Evolutionary conservation across 169 alveolate genomes (phyloP).

Genomic region (Theileria sp.): DNA sequence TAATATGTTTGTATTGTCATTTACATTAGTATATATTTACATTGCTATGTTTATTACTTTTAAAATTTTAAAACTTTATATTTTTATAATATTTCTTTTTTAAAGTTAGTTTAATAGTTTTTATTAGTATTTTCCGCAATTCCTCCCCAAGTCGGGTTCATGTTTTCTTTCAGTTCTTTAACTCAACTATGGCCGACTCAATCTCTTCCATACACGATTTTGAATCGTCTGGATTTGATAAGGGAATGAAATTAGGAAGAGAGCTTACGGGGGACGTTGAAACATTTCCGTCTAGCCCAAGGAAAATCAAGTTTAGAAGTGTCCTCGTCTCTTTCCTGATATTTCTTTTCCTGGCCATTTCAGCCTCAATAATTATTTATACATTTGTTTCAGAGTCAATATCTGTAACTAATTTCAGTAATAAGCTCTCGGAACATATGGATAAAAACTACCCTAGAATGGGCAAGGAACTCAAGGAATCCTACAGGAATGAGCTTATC

Average conservation of each 20-base stretch:
- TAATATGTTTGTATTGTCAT: constrained; percentile 8
- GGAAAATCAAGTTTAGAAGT: neutral
- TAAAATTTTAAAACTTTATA: too few relatives aligned
- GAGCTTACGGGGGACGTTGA: neutral
- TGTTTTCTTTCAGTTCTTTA: neutral
- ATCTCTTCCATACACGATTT: constrained; percentile 6
- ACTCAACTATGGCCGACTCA: neutral
- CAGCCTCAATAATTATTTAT: neutral
- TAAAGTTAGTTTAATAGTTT: too few relatives aligned
- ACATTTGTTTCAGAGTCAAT: neutral
- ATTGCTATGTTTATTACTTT: neutral
- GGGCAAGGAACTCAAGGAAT: constrained; percentile 5
- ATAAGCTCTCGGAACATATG: neutral
- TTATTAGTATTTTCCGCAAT: neutral
- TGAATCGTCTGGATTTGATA: neutral
- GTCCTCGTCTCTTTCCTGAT: constrained; percentile 6
- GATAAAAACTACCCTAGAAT: neutral
- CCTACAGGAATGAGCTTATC: constrained; percentile 19
- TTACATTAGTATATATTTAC: neutral
- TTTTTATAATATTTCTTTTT: too few relatives aligned
- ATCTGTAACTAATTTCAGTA: neutral
- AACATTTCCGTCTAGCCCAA: neutral
- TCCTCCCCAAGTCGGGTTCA: constrained; percentile 5
- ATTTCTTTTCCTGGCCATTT: neutral
- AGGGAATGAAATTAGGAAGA: constrained; percentile 2